Evolutionary conservation across 306 rosid species (phyloP), one percentile per base, ranked within the genome.

Genomic region (Rubus idaeus): DNA sequence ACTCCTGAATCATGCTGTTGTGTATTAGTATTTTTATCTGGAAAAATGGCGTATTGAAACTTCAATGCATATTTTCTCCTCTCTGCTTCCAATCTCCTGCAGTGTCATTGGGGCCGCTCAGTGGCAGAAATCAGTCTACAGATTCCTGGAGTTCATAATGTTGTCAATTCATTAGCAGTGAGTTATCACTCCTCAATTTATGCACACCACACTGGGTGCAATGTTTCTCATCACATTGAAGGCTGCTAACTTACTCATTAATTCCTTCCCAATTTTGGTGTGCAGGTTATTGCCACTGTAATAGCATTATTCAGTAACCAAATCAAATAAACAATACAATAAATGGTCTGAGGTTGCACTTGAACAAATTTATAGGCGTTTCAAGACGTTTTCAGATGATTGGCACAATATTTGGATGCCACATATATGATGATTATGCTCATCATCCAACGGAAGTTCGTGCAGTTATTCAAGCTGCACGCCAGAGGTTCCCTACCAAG

Each of bases 391-490:
- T 78, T 74, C 77, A 83, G 80, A 75, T 57, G 77, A 74, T 78
- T 44, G 83, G 80, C 23, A 35, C 70, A 35, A 62, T 83, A 52
- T 53, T 26, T 13, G 80, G 77, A 37, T 83, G 86, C 80, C 55
- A 78, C 16, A 40, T 79, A 55, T 66, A 62, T 56, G 83, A 75
- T 57, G 81, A 79, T 26, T 79, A 79, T 71, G 86, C 83, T 52
- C 86, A 83, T 73, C 86, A 83, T 79, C 83, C 78, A 52, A 75
- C 81, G 5, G 86, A 83, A 71, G 66, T 83, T 42, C 63, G 67
- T 42, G 80, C 83, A 75, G 83, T 78, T 55, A 57, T 83, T 70
- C 86, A 79, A 70, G 83, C 86, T n/a, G 83, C 86, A 18, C 71
- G 68, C 21, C 81, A 65, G 76, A 70, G 57, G 66, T 79, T 75